Evolutionary conservation across 352 stramenopile genomes (phyloP), one percentile per base, ranked within the genome.

Genomic region (Globisporangium rhizosaccharum): DNA sequence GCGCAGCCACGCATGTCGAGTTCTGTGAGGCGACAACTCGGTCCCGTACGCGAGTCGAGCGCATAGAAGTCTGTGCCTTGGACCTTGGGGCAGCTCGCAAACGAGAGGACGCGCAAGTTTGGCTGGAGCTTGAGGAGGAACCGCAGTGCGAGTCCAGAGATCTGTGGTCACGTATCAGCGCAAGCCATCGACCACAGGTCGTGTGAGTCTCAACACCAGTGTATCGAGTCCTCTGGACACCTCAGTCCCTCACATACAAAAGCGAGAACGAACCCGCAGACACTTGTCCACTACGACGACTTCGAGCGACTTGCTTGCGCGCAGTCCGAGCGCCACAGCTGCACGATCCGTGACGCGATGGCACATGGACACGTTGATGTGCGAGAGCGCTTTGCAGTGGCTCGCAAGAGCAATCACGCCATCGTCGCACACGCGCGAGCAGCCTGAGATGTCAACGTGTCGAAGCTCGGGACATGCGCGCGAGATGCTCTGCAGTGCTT

Each of bases 311-410:
- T 74, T 62, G 23, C 56, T 68, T 1, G 63, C 25, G 15, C 75
- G 75, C 26, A 84, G 56, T 11, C 69, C 76, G n/a, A 92, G 30
- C 0, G 73, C 77, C 8, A 84, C 65, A 1, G 90, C 67, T 14
- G 84, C 79, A 30, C 66, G 65, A 53, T 96, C 82, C 5, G 88
- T 92, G 52, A 96, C 61, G 0, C 79, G 70, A 51, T 90, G 83
- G 51, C 88, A 94, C 72, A 87, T 92, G 45, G 71, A 81, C 46
- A 97, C 57, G 62, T 96, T 80, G 17, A 97, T 59, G 11, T 69
- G 64, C 39, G 67, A 47, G 8, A 97, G 65, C 8, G 58, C 54
- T 0, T 36, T 45, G 53, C 79, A 88, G 55, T 86, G 67, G n/a
- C 45, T 57, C 1, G 73, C 79, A 9, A 97, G 62, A 1, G 77